Percentiles rank a stretch among this genome's conserved stretches.
Conservation (phyloP, 768 basidiomycete species). For the Mrakia hoshinonis region DNA sequence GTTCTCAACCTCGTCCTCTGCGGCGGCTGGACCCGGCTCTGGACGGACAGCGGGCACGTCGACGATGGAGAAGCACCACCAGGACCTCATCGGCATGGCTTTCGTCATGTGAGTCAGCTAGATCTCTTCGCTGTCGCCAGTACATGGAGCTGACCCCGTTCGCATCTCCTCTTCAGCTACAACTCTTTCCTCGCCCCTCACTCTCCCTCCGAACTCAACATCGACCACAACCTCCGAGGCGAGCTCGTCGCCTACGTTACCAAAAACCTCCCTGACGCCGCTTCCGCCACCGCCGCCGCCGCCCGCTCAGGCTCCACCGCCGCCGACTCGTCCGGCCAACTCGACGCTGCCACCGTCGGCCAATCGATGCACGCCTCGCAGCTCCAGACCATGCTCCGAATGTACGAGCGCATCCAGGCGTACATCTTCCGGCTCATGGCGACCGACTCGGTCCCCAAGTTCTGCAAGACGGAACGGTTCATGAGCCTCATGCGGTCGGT, state of each 20-base stretch:
- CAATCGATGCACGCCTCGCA: constrained; percentile 81
- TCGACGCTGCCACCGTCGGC: constrained; percentile 45
- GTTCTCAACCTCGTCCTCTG: constrained; percentile 90
- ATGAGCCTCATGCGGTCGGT: constrained; percentile 36
- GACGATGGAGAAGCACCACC: constrained; percentile 96
- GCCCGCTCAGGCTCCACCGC: constrained; percentile 43
- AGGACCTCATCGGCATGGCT: constrained; percentile 85
- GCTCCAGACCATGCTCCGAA: constrained; percentile 78
- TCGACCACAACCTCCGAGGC: constrained; percentile 90
- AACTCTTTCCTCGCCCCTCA: constrained; percentile 92
- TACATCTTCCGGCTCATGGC: constrained; percentile 98
- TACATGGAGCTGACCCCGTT: background rate
- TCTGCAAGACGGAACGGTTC: constrained; percentile 42
- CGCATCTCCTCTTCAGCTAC: constrained; percentile 47
- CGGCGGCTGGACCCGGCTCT: constrained; percentile 46
- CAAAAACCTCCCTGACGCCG: constrained; percentile 63
- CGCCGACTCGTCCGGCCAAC: constrained; percentile 51
- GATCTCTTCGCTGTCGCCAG: background rate
- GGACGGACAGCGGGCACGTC: constrained; percentile 30
- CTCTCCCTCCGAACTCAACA: constrained; percentile 92
- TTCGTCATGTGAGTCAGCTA: constrained; percentile 52
- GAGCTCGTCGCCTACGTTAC: constrained; percentile 89
- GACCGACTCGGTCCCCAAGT: constrained; percentile 94
- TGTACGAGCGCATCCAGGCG: constrained; percentile 93
- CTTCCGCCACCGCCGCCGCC: constrained; percentile 29